Evolutionary conservation across 352 stramenopile genomes (phyloP), one percentile per base, ranked within the genome.

Genomic region (Globisporangium cylindrosporum): DNA sequence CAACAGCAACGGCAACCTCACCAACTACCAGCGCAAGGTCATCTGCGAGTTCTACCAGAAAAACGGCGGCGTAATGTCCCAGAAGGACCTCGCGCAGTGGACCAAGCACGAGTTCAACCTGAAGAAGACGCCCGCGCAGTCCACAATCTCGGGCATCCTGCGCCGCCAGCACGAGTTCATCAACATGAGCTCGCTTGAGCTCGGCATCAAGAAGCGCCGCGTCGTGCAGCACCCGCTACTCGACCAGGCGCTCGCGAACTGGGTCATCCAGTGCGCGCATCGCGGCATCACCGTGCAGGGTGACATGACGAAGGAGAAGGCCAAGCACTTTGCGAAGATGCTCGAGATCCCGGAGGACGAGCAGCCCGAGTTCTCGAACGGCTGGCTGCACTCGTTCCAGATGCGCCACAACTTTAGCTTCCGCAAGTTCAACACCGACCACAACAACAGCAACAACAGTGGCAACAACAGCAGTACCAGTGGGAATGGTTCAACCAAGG

Each of bases 71-170:
- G 77, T 91, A 32, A 95, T 95, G 83, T 92, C 84, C 51, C 87
- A 95, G 68, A 95, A 95, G 71, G 87, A 95, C 72, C 64, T 95
- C 64, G 86, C 85, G 51, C 85, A 92, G 65, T 95, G 87, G 87
- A 91, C 87, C 64, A 92, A 93, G 72, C 85, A 93, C 74, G 87
- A 95, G 75, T 95, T 95, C 65, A 75, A 80, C 46, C 74, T 95
- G 18, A 87, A 90, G 66, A 92, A 92, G 70, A 91, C 85, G 58
- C 87, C 87, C 1, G 86, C 87, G 62, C 87, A 95, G 73, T 92
- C 85, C 0, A 95, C 87, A 27, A 95, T 95, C 67, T 92, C 82
- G 25, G 86, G 86, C 29, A 95, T 95, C 69, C 63, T 95, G 43
- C 78, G 84, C 0, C 82, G 86, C 59, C 84, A 93, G 74, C 87